phyloP scores from a whole-genome alignment of 163 green algal species.

The Prototheca wickerhamii region DNA sequence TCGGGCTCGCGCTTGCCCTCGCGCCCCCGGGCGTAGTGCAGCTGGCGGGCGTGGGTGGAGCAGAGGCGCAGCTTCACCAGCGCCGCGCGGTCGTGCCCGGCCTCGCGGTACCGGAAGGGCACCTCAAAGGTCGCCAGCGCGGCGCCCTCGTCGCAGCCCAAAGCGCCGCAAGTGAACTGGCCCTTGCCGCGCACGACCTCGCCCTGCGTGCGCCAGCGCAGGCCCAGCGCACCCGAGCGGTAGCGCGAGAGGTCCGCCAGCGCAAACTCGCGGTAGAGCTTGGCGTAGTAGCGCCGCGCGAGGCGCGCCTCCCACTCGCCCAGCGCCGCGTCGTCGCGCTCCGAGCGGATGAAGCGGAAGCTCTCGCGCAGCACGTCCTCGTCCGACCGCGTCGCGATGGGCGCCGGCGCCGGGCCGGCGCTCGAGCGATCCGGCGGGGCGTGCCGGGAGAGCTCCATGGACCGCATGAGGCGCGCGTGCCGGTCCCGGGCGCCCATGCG shows the following conservation, averaged over 20 bases:
- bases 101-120: conserved; percentile 74
- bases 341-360: conserved; percentile 47
- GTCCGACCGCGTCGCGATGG: conserved; percentile 8
- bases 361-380: conserved; percentile 4
- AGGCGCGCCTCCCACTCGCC: conserved; percentile 55
- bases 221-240: conserved; percentile 45
- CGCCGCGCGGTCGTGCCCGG: conserved; percentile 56
- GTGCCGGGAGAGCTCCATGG: conserved; percentile 23
- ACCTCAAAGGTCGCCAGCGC: conserved; percentile 73
- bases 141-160: conserved; percentile 41
- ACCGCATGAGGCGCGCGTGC: conserved; percentile 30
- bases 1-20: conserved; percentile 20
- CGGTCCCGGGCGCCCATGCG: conserved; percentile 30
- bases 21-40: conserved; percentile 58
- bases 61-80: conserved; percentile 66
- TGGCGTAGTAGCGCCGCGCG: conserved; percentile 69
- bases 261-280: conserved; percentile 78
- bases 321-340: conserved; percentile 34
- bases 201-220: conserved; percentile 59
- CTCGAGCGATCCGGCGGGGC: neutral
- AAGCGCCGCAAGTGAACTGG: conserved; percentile 66
- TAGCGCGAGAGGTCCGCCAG: conserved; percentile 63
- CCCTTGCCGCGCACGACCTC: conserved; percentile 71
- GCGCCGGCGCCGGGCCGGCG: neutral
- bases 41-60: conserved; percentile 34